Evolutionary conservation across 1,284 basidiomycete genomes (phyloP), one percentile per base, ranked within the genome.

Genomic region (Ceratobasidium sp.): DNA sequence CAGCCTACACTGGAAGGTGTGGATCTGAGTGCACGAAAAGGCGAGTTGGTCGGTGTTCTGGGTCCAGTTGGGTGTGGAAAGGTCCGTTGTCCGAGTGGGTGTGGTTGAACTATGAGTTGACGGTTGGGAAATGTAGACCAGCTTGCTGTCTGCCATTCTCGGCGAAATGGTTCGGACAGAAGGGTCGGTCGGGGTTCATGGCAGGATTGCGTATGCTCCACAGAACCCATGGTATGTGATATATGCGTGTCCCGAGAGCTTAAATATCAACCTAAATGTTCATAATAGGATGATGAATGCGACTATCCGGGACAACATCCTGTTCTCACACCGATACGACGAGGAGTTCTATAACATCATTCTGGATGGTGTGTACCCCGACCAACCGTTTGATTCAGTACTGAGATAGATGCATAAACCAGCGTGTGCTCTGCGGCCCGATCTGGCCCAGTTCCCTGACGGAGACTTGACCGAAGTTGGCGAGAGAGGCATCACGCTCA

Each of bases 31-130:
- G 90, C 96, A 10, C 90, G 88, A 62, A 96, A 95, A 83, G 96
- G 96, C 20, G 94, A 98, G 81, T 85, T 99, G 1, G 86, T 97
- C 0, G 95, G 94, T 12, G 86, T 98, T 3, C 88, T 98, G 15
- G 97, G 97, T 10, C 91, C 94, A 48, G 96, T 98, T 38, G 97
- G 97, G n/a, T 91, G 92, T 69, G 97, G 97, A 75, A 99, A 98
- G 89, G 91, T 93, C 80, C 80, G 86, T 78, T 75, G 81, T 23
- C 23, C 80, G 82, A n/a, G 80, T 83, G 28, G 1, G 28, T 6
- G 38, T 20, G 64, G 48, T 9, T 48, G n/a, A 23, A 40, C 33
- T 62, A 7, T 64, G 23, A 26, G n/a, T 20, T 62, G 62, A 78
- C 68, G 73, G 26, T 26, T 3, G 33, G 7, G 3, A 28, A 46